Conservation (phyloP, 371 early-diverging fungal genomes). For the Blastocladiella emersonii region DNA sequence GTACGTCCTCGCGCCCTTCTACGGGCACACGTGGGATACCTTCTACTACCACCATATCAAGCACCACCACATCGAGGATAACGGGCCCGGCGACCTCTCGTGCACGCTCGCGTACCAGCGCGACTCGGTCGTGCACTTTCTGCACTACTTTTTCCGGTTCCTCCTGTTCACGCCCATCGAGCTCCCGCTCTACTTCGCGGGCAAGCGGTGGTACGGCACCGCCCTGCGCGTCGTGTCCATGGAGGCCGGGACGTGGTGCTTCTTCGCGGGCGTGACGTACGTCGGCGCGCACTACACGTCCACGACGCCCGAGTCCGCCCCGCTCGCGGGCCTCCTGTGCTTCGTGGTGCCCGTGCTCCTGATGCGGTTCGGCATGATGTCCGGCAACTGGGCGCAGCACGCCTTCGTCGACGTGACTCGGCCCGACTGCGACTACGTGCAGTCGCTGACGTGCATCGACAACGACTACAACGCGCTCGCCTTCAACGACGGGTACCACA, state of each 20-base stretch:
- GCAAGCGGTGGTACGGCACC: slow-evolving; percentile 5
- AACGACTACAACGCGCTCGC: slow-evolving; percentile 14
- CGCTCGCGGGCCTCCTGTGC: slow-evolving; percentile 9
- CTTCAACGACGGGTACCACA: slow-evolving; percentile 31
- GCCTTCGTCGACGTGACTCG: slow-evolving; percentile 19
- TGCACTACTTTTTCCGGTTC: slow-evolving; percentile 22
- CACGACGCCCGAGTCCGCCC: slow-evolving; percentile 1
- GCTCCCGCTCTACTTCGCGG: slow-evolving; percentile 18
- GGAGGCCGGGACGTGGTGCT: slow-evolving; percentile 9
- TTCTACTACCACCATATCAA: slow-evolving; percentile 25
- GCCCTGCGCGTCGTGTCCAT: slow-evolving; percentile 9
- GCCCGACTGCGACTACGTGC: slow-evolving; percentile 16
- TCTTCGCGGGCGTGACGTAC: slow-evolving; percentile 9
- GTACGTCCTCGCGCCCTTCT: slow-evolving; percentile 17
- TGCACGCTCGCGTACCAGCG: slow-evolving; percentile 20
- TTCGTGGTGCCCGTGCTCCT: slow-evolving; percentile 15
- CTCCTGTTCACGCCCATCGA: slow-evolving; percentile 16
- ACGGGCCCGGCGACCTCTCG: slow-evolving; percentile 16
- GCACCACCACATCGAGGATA: slow-evolving; percentile 25
- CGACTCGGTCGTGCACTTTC: slow-evolving; percentile 15
- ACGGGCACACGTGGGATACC: slow-evolving; percentile 21
- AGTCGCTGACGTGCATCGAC: slow-evolving; percentile 21
- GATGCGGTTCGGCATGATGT: slow-evolving; percentile 25
- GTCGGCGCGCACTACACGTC: background rate
- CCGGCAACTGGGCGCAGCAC: slow-evolving; percentile 27